phyloP scores from a whole-genome alignment of 2,329 filamentous ascomycete genomes.

The Ophiostoma ulmi region DNA sequence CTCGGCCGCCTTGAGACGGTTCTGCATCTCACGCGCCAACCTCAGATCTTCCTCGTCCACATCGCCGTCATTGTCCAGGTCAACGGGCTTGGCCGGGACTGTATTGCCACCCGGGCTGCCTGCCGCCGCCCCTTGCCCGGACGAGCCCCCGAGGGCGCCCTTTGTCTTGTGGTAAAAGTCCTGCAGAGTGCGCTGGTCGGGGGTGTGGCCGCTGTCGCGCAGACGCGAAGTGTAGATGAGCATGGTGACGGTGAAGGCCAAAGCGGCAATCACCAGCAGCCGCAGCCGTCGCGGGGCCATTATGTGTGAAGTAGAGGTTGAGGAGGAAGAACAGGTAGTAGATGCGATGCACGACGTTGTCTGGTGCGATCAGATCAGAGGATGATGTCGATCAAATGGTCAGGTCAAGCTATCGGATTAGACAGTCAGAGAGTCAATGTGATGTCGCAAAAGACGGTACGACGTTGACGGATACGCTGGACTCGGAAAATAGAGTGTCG shows the following conservation, averaged over 20 bases:
- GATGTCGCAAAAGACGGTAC: neutral
- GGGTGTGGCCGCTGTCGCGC: constrained; percentile 46
- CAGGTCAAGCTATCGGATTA: neutral
- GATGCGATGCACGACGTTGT: neutral
- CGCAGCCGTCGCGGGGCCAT: constrained; percentile 66
- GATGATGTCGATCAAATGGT: neutral
- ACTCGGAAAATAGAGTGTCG: constrained; percentile 2
- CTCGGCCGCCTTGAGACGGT: constrained; percentile 63
- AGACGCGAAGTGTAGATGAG: constrained; percentile 68
- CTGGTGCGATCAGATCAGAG: neutral
- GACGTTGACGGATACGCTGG: neutral
- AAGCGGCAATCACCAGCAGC: constrained; percentile 57
- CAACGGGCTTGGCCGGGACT: constrained; percentile 39
- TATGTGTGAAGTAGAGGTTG: neutral
- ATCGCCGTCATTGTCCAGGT: constrained; percentile 52
- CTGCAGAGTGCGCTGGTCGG: constrained; percentile 39
- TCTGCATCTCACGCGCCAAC: constrained; percentile 51
- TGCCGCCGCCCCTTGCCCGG: constrained; percentile 28
- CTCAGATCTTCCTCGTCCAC: constrained; percentile 53
- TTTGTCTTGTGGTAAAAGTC: constrained; percentile 60
- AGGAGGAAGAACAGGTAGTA: neutral
- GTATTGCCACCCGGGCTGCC: constrained; percentile 31
- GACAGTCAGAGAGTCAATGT: neutral
- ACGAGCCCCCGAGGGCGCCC: constrained; percentile 41
- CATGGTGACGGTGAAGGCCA: constrained; percentile 60